Evolutionary conservation across 148 eudicot species (phyloP).

Genomic region (Pouteria glomerata): DNA sequence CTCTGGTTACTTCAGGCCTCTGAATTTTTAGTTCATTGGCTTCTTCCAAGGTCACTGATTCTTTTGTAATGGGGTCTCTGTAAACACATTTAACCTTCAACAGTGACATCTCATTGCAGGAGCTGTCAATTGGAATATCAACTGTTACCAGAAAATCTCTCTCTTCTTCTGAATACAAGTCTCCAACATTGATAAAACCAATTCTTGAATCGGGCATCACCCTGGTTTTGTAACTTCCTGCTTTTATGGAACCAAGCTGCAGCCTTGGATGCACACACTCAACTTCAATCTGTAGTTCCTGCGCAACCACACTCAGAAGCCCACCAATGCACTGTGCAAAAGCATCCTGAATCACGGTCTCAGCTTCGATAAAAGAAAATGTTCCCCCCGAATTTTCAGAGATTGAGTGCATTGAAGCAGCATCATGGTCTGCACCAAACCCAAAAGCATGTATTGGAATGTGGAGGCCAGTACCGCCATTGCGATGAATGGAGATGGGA

Average conservation of each 20-base stretch:
- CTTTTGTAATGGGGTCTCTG: conserved; percentile 21
- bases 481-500: conserved; percentile 18
- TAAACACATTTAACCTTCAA: conserved; percentile 15
- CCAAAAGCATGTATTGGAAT: conserved; percentile 31
- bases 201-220: conserved; percentile 6
- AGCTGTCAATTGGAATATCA: conserved; percentile 5
- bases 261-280: conserved; percentile 17
- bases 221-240: conserved; percentile 22
- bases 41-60: conserved; percentile 8
- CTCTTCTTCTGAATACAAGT: conserved; percentile 30
- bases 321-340: conserved; percentile 37
- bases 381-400: conserved; percentile 28
- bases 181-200: conserved; percentile 21
- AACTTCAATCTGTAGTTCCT: conserved; percentile 19
- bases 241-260: conserved; percentile 18
- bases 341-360: conserved; percentile 26
- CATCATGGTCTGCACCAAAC: conserved; percentile 34
- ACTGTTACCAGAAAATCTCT: conserved; percentile 24
- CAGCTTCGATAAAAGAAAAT: conserved; percentile 28
- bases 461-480: conserved; percentile 3
- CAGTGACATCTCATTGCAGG: conserved; percentile 2
- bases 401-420: conserved; percentile 26
- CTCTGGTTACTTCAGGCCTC: conserved; percentile 12
- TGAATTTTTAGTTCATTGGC: conserved; percentile 6
- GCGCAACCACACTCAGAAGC: conserved; percentile 28